Base-by-base conservation (phyloP, 352 stramenopile genomes). In the Phytophthora cactorum region DNA sequence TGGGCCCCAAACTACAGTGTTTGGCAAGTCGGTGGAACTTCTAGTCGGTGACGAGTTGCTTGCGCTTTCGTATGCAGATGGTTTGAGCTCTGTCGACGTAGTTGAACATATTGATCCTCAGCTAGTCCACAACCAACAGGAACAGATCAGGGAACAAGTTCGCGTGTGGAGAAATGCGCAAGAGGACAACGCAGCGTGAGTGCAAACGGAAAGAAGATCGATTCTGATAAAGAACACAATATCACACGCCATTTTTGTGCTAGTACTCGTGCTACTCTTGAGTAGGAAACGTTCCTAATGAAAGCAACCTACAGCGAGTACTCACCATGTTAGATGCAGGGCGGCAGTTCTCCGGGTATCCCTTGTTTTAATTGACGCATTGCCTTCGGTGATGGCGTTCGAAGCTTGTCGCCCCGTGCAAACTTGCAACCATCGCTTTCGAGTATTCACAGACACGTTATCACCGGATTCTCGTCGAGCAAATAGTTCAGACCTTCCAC, bases 1-100 rank as follows among this genome's bases (percentile, higher is more conserved):
- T 36, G 66, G 59, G 12, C 61, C 59, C n/a, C 64, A 62, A 44
- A 84, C 70, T 14, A 68, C 28, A 5, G 31, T 86, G 7, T 83
- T 82, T 36, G 66, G 52, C 17, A 70, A 68, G n/a, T 43, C 49
- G 6, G 28, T 82, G 11, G 65, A 53, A 11, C 43, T 76, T 6
- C n/a, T 49, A 4, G 53, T 79, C 22, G 71, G 67, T 50, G 46
- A 74, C 5, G 67, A 71, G n/a, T 43, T 79, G 27, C 62, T 79
- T 6, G 5, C 25, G 2, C 68, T 79, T 15, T 25, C 54, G 9
- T 66, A 50, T 29, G 43, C 61, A 7, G 32, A 38, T 44, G 43
- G 38, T 7, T 11, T 34, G 5, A 71, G 29, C 34, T 28, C 44
- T 34, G 17, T 9, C 14, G 54, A 53, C 9, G 28, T 28, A 29